Base-by-base conservation (phyloP, 805 yeast species). In the Metschnikowia shivogae region DNA sequence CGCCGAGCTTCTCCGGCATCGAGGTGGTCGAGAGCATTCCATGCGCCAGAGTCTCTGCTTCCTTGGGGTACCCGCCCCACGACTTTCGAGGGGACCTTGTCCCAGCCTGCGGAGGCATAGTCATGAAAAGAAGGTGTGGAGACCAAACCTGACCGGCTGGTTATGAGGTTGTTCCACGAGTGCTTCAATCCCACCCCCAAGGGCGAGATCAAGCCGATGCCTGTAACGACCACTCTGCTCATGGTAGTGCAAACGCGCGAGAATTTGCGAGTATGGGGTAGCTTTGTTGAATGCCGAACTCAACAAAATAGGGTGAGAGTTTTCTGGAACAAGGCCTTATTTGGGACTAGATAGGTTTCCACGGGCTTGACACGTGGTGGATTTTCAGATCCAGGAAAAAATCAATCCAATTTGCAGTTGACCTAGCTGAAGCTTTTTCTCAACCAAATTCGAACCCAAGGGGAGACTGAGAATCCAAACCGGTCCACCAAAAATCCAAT, bases 171-270 rank as follows among this genome's bases (percentile, higher is more conserved):
- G 2, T 60, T 41, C 90, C 92, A 86, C 3, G 79, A 64, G 11
- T 61, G 62, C 12, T 56, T 56, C 3, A 72, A 75, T 0, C 89
- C 90, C 5, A 81, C 80, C 0, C 97, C 98, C 3, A 93, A 66
- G 0, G 99, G 99, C 0, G 93, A 80, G 1, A 90, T 78, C 24
- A 86, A 66, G 0, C 98, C 98, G 6, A 93, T 60, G 0, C 99
- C 99, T 0, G 99, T 93, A 1, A 92, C 84, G 1, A 92, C 97
- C 0, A 92, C 96, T 63, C 96, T 68, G 47, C 70, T 63, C 50
- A 53, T 52, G 4, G 26, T 22, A 22, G 26, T 22, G 26, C 26
- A 22, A 22, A 6, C 26, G 26, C 26, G 26, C 8, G 26, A 22
- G 26, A 22, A 22, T 6, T 6, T 22, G 17, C 17, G 26, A 22